Conservation (phyloP, 75 land plant species). For the Pinus albicaulis region DNA sequence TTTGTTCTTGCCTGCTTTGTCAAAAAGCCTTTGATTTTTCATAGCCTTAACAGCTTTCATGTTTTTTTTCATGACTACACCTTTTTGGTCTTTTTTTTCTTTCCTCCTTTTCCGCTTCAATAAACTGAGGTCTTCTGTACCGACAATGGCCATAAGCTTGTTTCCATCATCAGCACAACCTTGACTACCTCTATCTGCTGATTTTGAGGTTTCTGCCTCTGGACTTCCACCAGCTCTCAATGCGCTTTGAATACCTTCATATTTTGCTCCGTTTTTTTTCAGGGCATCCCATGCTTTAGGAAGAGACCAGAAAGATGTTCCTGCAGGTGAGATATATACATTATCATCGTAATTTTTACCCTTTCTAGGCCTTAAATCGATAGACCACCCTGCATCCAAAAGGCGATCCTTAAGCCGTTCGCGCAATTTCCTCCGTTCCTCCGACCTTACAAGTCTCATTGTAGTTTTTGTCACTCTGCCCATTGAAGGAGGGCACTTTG, state of each 20-base stretch:
- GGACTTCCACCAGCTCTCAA: background rate
- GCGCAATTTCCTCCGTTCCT: conserved; percentile 13
- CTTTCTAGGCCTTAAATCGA: conserved; percentile 53
- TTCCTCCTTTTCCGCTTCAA: conserved; percentile 11
- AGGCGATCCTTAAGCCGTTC: conserved; percentile 37
- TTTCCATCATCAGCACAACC: background rate
- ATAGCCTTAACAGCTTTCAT: background rate
- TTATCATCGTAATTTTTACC: conserved; percentile 22
- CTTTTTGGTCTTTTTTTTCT: no score
- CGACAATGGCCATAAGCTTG: background rate
- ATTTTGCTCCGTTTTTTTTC: background rate
- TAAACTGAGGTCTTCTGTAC: conserved; percentile 9
- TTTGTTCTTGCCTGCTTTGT: background rate
- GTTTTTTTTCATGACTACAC: background rate
- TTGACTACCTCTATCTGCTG: background rate
- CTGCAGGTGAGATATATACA: conserved; percentile 20
- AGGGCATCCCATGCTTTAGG: conserved; percentile 27
- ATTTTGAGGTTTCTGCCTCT: background rate
- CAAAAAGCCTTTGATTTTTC: background rate
- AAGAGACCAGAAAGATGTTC: conserved; percentile 21
- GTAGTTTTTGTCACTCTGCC: background rate
- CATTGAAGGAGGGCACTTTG: background rate
- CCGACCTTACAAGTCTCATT: background rate
- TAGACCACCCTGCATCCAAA: conserved; percentile 57
- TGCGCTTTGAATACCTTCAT: background rate